Conservation (phyloP, 176 grass and related monocot genomes). For the Hordeum vulgare region DNA sequence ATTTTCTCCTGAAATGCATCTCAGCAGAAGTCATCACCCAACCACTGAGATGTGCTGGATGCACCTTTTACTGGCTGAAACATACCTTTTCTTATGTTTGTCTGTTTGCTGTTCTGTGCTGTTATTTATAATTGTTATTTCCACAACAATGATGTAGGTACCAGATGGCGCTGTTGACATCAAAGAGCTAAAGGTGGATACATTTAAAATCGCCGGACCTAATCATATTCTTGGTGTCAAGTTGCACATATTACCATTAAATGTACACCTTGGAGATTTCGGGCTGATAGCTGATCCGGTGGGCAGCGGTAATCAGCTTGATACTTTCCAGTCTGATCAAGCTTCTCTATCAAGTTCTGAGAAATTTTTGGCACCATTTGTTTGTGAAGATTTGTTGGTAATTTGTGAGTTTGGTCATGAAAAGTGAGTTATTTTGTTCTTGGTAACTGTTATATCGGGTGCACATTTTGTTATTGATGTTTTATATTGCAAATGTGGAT, state of each 20-base stretch:
- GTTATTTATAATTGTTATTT: conserved; percentile 14
- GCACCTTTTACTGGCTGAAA: neutral
- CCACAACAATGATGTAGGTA: conserved; percentile 40
- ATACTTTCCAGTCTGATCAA: conserved; percentile 61
- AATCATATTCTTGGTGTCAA: conserved; percentile 75
- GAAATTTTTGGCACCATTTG: conserved; percentile 49
- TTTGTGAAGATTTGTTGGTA: conserved; percentile 69
- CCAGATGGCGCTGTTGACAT: conserved; percentile 63
- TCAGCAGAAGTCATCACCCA: neutral
- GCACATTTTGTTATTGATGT: neutral
- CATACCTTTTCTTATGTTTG: conserved; percentile 19
- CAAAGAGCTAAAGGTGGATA: conserved; percentile 72
- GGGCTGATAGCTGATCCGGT: conserved; percentile 37
- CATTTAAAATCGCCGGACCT: conserved; percentile 64
- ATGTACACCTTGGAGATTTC: conserved; percentile 68
- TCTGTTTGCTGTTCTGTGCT: conserved; percentile 6
- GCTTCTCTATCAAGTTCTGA: conserved; percentile 42
- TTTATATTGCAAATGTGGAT: neutral
- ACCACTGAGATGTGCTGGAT: neutral
- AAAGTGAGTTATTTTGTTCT: conserved; percentile 59
- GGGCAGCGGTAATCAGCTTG: conserved; percentile 46
- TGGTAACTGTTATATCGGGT: conserved; percentile 15
- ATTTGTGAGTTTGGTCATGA: conserved; percentile 78
- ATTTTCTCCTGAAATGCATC: conserved; percentile 11
- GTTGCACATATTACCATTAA: conserved; percentile 65